Base-by-base conservation (phyloP, 2,329 filamentous ascomycete species). In the Xylariales sp. region DNA sequence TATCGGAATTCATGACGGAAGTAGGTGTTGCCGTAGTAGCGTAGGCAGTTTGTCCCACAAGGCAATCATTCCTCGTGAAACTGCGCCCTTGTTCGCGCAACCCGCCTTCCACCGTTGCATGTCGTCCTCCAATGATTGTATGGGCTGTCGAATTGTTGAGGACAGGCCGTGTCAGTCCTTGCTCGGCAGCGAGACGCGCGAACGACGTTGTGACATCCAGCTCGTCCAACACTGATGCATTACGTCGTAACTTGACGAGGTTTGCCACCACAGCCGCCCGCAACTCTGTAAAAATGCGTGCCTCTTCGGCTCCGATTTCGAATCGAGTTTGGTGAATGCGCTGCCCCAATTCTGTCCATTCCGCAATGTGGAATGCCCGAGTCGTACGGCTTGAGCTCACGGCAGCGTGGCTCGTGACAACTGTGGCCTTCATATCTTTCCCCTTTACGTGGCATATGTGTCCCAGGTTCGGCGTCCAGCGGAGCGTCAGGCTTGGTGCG, bases 381-480 rank as follows among this genome's bases (percentile, higher is more conserved):
- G 96, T 97, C 10, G 89, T 91, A 73, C 93, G 96, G 73, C 91
- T 95, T 2, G 93, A 91, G 39, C 90, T 91, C 57, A 98, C 86
- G 62, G 77, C 82, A 76, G 76, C 73, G 68, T 64, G 4, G 73
- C 67, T 18, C 67, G 73, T 49, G 28, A 67, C 64, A 2, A 54
- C 50, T 18, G 63, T 52, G 39, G 54, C 76, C 23, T 80, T 81
- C 52, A 87, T 83, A 74, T 96, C 91, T 78, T 92, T 94, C 41
- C 93, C 93, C 79, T 91, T 96, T 74, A 98, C 87, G 77, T 98
- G 94, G 74, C 92, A 94, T 75, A 97, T 92, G 78, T 99, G 93
- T 8, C 96, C 95, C 1, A 97, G 85, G 14, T 90, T 91, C 0
- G 95, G 91, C 0, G 91, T 93, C 92, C 94, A 98, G 74, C 91